phyloP scores from a whole-genome alignment of 208 protist species.

The Trichomonas vaginalis region DNA sequence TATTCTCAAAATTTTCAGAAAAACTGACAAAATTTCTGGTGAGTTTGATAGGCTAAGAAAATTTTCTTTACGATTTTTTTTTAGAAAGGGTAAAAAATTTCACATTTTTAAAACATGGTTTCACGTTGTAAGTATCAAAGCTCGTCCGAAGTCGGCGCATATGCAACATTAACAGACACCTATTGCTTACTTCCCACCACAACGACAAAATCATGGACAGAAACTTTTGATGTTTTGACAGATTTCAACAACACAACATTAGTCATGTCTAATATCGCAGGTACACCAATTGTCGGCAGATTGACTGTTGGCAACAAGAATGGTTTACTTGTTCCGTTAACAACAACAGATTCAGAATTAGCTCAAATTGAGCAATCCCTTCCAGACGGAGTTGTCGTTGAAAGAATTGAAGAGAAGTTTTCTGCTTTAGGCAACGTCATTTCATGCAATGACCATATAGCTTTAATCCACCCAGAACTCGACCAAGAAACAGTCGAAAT shows the following conservation, averaged over 20 bases:
- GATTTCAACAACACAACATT: slow-evolving; percentile 81
- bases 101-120: neutral
- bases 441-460: slow-evolving; percentile 97
- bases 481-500: slow-evolving; percentile 97
- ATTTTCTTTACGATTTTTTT: no score
- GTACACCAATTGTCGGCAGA: slow-evolving; percentile 80
- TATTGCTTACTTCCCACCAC: slow-evolving; percentile 92
- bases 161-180: slow-evolving; percentile 89
- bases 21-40: no score
- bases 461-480: slow-evolving; percentile 94
- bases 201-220: slow-evolving; percentile 77
- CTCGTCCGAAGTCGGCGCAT: slow-evolving; percentile 96
- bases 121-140: slow-evolving; percentile 77
- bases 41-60: no score
- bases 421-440: slow-evolving; percentile 91
- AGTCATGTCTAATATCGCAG: slow-evolving; percentile 82
- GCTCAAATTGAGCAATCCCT: slow-evolving; percentile 94
- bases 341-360: slow-evolving; percentile 94
- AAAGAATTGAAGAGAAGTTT: slow-evolving; percentile 33
- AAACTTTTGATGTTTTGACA: slow-evolving; percentile 81
- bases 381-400: slow-evolving; percentile 68
- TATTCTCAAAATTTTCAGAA: no score
- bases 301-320: slow-evolving; percentile 55
- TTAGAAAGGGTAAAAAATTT: no score
- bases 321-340: slow-evolving; percentile 81